These are phyloP conservation scores for Piper betle DNA, from an alignment of 164 flowering plant species.

Conservation along the genomic window DNA sequence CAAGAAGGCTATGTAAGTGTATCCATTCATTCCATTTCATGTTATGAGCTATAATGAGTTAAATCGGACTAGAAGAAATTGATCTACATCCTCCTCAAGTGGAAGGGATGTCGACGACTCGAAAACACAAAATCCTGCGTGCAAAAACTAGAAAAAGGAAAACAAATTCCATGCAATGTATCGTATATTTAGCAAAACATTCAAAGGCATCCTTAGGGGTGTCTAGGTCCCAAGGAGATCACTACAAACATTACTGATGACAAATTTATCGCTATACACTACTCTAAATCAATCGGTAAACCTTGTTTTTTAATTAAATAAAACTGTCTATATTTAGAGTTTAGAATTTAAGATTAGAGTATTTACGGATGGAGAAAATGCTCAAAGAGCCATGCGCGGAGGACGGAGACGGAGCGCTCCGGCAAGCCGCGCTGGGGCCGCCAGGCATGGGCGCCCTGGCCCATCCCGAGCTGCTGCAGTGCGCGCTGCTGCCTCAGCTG, in stretches of 20 bases:
- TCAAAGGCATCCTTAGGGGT: no score
- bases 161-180: background rate
- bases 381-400: conserved; percentile 98
- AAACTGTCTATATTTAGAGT: no score
- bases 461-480: conserved; percentile 88
- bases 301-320: no score
- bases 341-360: background rate
- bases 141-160: background rate
- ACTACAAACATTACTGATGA: no score
- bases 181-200: background rate
- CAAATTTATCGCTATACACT: no score
- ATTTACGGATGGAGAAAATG: conserved; percentile 98
- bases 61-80: no score
- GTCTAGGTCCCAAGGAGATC: no score
- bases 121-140: background rate
- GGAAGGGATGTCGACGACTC: background rate
- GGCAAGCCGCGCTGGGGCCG: conserved; percentile 98
- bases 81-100: background rate
- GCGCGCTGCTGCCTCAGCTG: conserved; percentile 84
- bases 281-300: no score
- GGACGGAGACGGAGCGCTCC: conserved; percentile 88
- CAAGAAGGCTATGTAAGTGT: no score
- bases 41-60: no score
- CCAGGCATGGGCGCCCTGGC: conserved; percentile 88
- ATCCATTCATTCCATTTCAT: no score